These are phyloP conservation scores for Zymoseptoria pseudotritici DNA, from an alignment of 2,329 filamentous ascomycete species.

Conservation along the genomic window DNA sequence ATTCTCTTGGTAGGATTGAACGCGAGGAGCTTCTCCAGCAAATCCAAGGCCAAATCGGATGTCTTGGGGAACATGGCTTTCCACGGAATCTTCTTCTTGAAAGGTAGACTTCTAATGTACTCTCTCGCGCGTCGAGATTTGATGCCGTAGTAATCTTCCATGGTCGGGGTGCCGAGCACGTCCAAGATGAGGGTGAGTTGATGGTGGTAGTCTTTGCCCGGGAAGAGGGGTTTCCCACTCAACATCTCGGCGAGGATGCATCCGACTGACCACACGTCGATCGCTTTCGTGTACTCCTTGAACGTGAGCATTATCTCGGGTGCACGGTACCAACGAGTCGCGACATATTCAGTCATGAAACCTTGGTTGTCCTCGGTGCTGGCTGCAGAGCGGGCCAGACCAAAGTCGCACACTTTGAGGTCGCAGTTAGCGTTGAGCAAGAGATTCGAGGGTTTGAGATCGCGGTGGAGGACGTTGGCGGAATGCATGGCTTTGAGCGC, in stretches of 20 bases:
- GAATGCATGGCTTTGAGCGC: constrained; percentile 99
- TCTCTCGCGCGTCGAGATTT: constrained; percentile 95
- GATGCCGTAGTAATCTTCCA: constrained; percentile 99
- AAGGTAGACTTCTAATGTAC: constrained; percentile 66
- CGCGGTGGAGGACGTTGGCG: constrained; percentile 92
- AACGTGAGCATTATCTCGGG: constrained; percentile 99
- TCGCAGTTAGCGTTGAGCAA: constrained; percentile 98
- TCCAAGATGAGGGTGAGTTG: constrained; percentile 95
- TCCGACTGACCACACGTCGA: constrained; percentile 98
- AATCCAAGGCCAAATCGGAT: constrained; percentile 89
- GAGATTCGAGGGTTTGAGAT: constrained; percentile 94
- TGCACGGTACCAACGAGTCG: constrained; percentile 96
- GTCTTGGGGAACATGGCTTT: constrained; percentile 96
- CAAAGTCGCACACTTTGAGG: constrained; percentile 98
- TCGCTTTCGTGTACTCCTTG: constrained; percentile 99
- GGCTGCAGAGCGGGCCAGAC: constrained; percentile 82
- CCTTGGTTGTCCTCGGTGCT: constrained; percentile 99
- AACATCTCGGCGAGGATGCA: constrained; percentile 99
- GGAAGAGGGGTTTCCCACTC: constrained; percentile 95
- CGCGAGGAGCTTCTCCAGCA: constrained; percentile 89
- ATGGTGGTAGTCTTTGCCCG: constrained; percentile 98
- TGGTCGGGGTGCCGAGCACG: constrained; percentile 93
- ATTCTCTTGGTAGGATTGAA: constrained; percentile 99
- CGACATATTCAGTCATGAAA: constrained; percentile 99
- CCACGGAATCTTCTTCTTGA: constrained; percentile 82